Evolutionary conservation across 2,329 filamentous ascomycete genomes (phyloP), one percentile per base, ranked within the genome.

Genomic region (Beauveria sp.): DNA sequence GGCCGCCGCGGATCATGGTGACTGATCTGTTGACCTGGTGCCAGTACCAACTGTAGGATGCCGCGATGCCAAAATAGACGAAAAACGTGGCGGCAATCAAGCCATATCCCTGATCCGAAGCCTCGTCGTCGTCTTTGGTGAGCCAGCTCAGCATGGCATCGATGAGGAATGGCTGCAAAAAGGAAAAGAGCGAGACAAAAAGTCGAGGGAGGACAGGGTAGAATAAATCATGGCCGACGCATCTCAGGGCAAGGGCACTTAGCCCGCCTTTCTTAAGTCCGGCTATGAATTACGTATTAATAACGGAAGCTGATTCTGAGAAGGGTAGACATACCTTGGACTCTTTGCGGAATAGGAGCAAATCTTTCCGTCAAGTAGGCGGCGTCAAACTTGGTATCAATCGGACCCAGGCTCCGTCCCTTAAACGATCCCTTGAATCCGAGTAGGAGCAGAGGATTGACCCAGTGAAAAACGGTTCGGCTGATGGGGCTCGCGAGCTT

Each of bases 31-130:
- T 57, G 42, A 57, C 43, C 18, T 57, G 54, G 28, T 57, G 54
- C 54, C 54, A 57, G 28, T 57, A 57, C 54, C 54, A 57, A n/a
- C 54, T 57, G 28, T 57, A 47, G 12, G 54, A 57, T 26, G 18
- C 54, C 10, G 54, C 43, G 7, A 57, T 49, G 26, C 54, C 54
- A 47, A 57, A 57, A 20, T 57, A 49, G 3, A 57, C 54, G 8
- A 57, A 57, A n/a, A 57, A 47, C 0, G 54, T 57, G 10, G 54
- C 54, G n/a, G 24, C 43, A 38, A 57, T 49, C 5, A 57, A 24
- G 26, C 54, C 54, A 22, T 47, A 47, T 12, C 54, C 54, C 3
- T 57, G 43, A 47, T 42, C 38, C n/a, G 3, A 18, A 28, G 43
- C 14, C 4, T 38, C n/a, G 43, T 6, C 6, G 2, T 47, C 43